Conservation (phyloP, 352 stramenopile genomes). For the Globisporangium echinulatum region DNA sequence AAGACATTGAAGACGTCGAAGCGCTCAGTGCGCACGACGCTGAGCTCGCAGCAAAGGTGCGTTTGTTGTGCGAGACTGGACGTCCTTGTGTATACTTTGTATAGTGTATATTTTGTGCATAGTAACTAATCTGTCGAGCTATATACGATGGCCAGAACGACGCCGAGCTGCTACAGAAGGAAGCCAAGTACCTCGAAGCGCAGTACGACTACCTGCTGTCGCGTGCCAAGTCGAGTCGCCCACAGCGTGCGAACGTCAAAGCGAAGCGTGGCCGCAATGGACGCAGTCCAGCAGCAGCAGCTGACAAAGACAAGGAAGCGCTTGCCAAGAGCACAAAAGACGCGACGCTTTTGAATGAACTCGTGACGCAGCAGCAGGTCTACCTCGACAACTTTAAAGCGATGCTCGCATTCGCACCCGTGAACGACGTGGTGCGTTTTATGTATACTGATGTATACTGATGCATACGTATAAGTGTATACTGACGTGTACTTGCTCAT, state of each 20-base stretch:
- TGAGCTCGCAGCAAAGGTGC: conserved; percentile 19
- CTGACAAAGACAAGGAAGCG: conserved; percentile 25
- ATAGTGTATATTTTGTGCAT: too few species aligned
- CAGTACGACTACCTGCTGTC: conserved; percentile 62
- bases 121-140: background rate
- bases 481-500: background rate
- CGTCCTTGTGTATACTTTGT: too few species aligned
- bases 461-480: background rate
- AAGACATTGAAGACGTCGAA: conserved; percentile 15
- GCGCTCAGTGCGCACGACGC: background rate
- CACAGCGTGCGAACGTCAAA: conserved; percentile 39
- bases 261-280: conserved; percentile 23
- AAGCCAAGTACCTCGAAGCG: conserved; percentile 62
- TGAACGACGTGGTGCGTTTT: conserved; percentile 49
- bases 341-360: conserved; percentile 43
- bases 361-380: conserved; percentile 58
- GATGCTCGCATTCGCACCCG: conserved; percentile 69
- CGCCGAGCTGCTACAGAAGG: conserved; percentile 53
- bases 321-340: conserved; percentile 38
- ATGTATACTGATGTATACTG: too few species aligned
- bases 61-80: background rate
- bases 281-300: too few species aligned
- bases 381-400: conserved; percentile 77
- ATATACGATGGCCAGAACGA: conserved; percentile 29
- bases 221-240: conserved; percentile 32